Base-by-base conservation (phyloP, 1,284 basidiomycete species). In the Sutorius eximius region DNA sequence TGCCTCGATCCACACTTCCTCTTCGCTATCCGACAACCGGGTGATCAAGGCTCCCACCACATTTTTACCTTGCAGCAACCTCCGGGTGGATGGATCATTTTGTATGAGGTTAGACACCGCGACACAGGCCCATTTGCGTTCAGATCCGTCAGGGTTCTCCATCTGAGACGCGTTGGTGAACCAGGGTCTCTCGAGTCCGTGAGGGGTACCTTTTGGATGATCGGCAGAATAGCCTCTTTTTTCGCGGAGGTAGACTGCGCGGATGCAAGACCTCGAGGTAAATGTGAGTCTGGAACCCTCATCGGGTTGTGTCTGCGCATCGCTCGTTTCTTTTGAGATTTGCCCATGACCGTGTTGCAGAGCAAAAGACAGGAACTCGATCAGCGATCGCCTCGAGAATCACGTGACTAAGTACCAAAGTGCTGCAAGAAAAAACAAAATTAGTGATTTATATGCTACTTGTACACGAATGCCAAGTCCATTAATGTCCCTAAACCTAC, bases 81-180 rank as follows among this genome's bases (percentile, higher is more conserved):
- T 78, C 55, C 93, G 79, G 8, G 93, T 95, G 6, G 91, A 91
- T 20, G 93, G 87, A 69, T 95, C 91, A 61, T 88, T 87, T 68
- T 93, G 89, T 56, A 95, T 94, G 53, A 96, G 76, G 69, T 92
- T 95, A 15, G 89, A 92, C 22, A 95, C 88, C 0, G 93, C 93
- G 30, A 93, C 91, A 67, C 93, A 95, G 6, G 93, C 92, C 93
- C 93, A 95, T 67, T 91, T 91, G 49, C 93, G 82, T 64, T 96
- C 93, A 3, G 81, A 73, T 11, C 82, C 77, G 60, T 95, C 91
- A 7, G 84, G 64, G 55, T 88, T 85, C 62, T 84, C 82, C 77
- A 93, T 83, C 89, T 92, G 44, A 15, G n/a, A 18, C 20, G 34
- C 22, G 34, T 53, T 34, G 45, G 33, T 32, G 16, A 45, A 33